Base-by-base conservation (phyloP, 768 basidiomycete genomes). In the Mycena venus region DNA sequence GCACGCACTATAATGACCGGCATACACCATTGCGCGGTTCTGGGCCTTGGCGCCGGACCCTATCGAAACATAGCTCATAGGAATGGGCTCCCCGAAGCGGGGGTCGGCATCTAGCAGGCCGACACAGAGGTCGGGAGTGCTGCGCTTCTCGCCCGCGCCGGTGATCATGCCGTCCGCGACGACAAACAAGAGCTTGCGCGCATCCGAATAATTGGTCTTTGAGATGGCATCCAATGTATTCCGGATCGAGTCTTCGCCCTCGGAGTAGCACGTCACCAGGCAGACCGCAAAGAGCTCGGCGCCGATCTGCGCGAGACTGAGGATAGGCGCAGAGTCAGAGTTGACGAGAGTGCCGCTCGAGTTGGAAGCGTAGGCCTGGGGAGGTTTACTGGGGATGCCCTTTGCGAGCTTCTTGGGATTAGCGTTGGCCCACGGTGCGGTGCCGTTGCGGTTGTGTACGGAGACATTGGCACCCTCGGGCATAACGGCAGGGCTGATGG, bases 151-250 rank as follows among this genome's bases (percentile, higher is more conserved):
- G 40, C 98, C 98, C 5, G 94, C 94, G 38, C 98, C 98, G 0
- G 98, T 99, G 76, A 99, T 97, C 96, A 99, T 98, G 1, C 98
- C 98, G 82, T 99, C 98, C 58, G 97, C 97, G 14, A 99, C 94
- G 69, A 99, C 88, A 82, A 99, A 97, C 59, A 99, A 83, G 25
- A 99, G 87, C 81, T 99, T 99, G 71, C 98, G 89, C 49, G 91
- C 87, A 84, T 99, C 98, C 6, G 96, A 96, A 82, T 99, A 99
- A 4, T 89, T 93, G 4, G 98, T 99, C 44, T 84, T 85, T 0
- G 98, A 97, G 70, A 99, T 96, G 4, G 96, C 95, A 83, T 99
- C 98, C 65, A 99, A 89, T 0, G 98, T 99, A 2, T 93, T 93
- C 70, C 95, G 89, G 78, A 99, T 86, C 1, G 95, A 96, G 42